phyloP scores from a whole-genome alignment of 106 monocot species.

The Apostasia shenzhenica region DNA sequence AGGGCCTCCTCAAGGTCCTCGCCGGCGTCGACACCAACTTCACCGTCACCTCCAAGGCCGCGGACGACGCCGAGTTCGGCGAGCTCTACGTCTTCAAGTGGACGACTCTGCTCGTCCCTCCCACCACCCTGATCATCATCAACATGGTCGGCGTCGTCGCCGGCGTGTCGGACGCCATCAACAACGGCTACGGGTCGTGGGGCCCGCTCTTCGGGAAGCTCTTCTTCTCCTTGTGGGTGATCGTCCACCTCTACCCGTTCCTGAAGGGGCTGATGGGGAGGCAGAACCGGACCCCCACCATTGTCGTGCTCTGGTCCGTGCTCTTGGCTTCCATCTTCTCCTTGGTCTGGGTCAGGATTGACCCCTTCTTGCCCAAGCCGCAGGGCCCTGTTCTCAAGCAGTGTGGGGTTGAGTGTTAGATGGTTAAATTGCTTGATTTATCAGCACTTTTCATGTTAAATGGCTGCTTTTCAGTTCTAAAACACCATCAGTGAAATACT shows the following conservation, averaged over 20 bases:
- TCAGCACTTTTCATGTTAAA: too few species aligned
- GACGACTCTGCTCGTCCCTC: slow-evolving; percentile 83
- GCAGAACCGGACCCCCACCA: slow-evolving; percentile 89
- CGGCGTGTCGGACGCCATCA: slow-evolving; percentile 81
- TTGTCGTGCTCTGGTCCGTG: slow-evolving; percentile 85
- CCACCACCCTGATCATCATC: slow-evolving; percentile 79
- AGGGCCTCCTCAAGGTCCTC: slow-evolving; percentile 88
- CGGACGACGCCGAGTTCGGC: slow-evolving; percentile 56
- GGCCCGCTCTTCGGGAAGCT: slow-evolving; percentile 91
- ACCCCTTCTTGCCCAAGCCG: slow-evolving; percentile 85
- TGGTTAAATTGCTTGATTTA: too few species aligned
- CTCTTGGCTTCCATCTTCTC: slow-evolving; percentile 89
- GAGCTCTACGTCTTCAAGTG: slow-evolving; percentile 90
- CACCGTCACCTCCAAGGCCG: slow-evolving; percentile 80
- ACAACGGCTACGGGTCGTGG: slow-evolving; percentile 92
- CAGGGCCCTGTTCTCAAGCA: slow-evolving; percentile 66
- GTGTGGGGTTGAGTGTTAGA: slow-evolving; percentile 68
- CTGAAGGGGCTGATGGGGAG: slow-evolving; percentile 89
- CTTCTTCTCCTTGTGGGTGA: slow-evolving; percentile 93
- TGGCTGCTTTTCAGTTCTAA: too few species aligned
- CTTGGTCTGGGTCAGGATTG: slow-evolving; percentile 88
- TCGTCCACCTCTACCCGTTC: slow-evolving; percentile 84
- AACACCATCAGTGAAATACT: too few species aligned
- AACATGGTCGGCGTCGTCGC: slow-evolving; percentile 96
- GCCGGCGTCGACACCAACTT: slow-evolving; percentile 90